phyloP scores from a whole-genome alignment of 371 early-diverging fungal genomes.

The Smittium culicis region DNA sequence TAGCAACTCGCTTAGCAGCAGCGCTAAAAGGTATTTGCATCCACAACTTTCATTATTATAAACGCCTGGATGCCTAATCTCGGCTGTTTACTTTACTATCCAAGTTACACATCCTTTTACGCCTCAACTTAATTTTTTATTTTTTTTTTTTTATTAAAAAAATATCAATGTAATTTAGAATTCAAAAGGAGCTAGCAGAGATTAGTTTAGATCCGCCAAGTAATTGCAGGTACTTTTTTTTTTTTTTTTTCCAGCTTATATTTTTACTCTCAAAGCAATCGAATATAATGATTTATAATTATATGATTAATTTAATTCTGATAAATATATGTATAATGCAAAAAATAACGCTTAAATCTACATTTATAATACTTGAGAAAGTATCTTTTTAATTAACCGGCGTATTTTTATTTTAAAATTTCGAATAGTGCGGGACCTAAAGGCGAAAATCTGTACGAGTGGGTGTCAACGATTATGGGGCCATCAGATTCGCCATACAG shows the following conservation, averaged over 20 bases:
- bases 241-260: not conserved
- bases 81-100: constrained; percentile 4
- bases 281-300: no score
- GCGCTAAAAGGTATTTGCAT: constrained; percentile 39
- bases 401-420: not conserved
- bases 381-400: no score
- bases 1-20: constrained; percentile 33
- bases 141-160: constrained; percentile 8
- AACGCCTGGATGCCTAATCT: not conserved
- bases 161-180: constrained; percentile 34
- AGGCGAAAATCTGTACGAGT: constrained; percentile 88
- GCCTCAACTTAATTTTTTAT: constrained; percentile 4
- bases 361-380: not conserved
- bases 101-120: constrained; percentile 5
- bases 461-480: constrained; percentile 89
- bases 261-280: no score
- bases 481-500: constrained; percentile 70
- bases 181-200: constrained; percentile 89
- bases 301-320: no score
- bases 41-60: constrained; percentile 2
- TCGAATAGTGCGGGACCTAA: constrained; percentile 76
- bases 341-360: not conserved
- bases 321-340: no score
- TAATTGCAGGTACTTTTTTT: constrained; percentile 41
- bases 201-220: constrained; percentile 88